Base-by-base conservation (phyloP, 2,329 filamentous ascomycete genomes). In the Drechslerella coelobrocha region DNA sequence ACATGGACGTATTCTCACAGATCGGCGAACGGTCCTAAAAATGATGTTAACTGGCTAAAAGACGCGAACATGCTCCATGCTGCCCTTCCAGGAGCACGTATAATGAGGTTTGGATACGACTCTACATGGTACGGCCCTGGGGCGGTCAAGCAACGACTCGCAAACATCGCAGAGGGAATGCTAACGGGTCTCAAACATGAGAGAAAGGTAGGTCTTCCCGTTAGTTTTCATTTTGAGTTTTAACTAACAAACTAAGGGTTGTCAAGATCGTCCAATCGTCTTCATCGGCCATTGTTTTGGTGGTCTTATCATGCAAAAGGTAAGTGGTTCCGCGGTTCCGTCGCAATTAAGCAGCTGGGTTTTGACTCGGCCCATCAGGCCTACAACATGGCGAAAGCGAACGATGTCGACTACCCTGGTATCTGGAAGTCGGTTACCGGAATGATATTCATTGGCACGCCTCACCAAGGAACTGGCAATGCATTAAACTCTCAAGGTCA, bases 271-370 rank as follows among this genome's bases (percentile, higher is more conserved):
- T 0, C 76, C 77, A 2, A 77, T 78, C 17, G 75, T 78, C 34
- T 77, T 78, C 37, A 65, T 77, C 21, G 73, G 74, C 23, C 76
- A 77, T 57, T 76, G 75, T 65, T 73, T 77, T 27, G 75, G 76
- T 12, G 76, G 76, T 9, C 75, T 77, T 21, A 69, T 77, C 24
- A 73, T 77, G 7, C 73, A 77, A 24, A 73, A 75, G 53, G 75
- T 75, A 24, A 50, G 53, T n/a, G 9, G 48, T 74, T n/a, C n/a
- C n/a, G n/a, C n/a, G n/a, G n/a, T n/a, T n/a, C n/a, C n/a, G n/a
- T n/a, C 72, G 73, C 29, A 73, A 52, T 26, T 37, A 69, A n/a
- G n/a, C n/a, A n/a, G n/a, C n/a, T 21, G 73, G 14, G 5, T 45
- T 5, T 3, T 53, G 27, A 14, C 37, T 8, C n/a, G n/a, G n/a